Evolutionary conservation across 1,284 basidiomycete species (phyloP).

Genomic region (Fomitiporia mediterranea): DNA sequence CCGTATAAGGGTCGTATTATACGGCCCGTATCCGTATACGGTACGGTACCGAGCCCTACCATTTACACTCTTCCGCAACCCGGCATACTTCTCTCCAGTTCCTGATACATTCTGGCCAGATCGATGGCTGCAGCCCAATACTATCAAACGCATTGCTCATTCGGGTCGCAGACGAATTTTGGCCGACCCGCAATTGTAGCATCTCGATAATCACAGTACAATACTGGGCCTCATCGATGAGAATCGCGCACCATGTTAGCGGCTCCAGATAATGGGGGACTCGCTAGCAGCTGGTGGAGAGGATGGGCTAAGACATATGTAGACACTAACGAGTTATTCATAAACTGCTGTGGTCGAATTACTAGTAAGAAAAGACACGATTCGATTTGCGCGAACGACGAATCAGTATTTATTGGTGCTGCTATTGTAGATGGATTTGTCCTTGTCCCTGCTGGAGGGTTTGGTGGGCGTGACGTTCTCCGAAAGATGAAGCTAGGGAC

Average conservation of each 20-base stretch:
- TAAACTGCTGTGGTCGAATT: too few species aligned
- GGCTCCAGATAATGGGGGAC: conserved; percentile 63
- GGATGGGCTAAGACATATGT: conserved; percentile 63
- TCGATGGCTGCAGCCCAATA: conserved; percentile 33
- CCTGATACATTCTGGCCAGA: conserved; percentile 40
- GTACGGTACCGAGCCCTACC: too few species aligned
- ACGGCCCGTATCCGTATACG: too few species aligned
- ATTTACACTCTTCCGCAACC: conserved; percentile 40
- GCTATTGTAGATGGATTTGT: conserved; percentile 77
- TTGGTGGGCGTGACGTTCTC: conserved; percentile 35
- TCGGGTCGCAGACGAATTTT: too few species aligned
- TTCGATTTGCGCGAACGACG: conserved; percentile 63
- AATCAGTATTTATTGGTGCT: conserved; percentile 81
- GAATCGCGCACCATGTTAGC: conserved; percentile 58
- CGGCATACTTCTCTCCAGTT: conserved; percentile 35
- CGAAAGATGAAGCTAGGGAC: background rate
- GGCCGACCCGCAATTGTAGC: too few species aligned
- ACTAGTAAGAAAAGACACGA: too few species aligned
- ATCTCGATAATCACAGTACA: conserved; percentile 83
- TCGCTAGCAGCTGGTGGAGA: conserved; percentile 84
- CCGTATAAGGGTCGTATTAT: too few species aligned
- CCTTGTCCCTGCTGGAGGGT: conserved; percentile 53
- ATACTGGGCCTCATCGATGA: conserved; percentile 82
- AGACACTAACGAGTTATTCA: too few species aligned
- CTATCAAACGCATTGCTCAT: background rate